A percentile compares a stretch with the other conserved stretches of the same genome.
phyloP scores from a whole-genome alignment of 345 rosid species.

The Syzygium oleosum region DNA sequence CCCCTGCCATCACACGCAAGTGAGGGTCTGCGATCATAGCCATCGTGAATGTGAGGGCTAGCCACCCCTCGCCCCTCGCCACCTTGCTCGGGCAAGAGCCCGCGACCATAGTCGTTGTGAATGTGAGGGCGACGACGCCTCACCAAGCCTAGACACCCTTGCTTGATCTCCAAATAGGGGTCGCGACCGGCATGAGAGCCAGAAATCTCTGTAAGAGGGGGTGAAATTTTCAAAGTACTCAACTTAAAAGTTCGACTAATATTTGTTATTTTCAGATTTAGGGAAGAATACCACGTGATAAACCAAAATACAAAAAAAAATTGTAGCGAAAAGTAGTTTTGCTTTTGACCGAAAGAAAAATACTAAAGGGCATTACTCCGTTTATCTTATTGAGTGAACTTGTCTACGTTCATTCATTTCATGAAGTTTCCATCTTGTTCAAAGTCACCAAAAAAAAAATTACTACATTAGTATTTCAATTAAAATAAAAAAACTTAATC shows the following conservation, averaged over 20 bases:
- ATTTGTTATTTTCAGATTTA: background rate
- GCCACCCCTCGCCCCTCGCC: background rate
- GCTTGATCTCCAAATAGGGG: background rate
- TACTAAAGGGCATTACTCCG: background rate
- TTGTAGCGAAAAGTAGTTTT: background rate
- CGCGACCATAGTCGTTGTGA: background rate
- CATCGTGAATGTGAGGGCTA: background rate
- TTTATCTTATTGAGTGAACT: background rate
- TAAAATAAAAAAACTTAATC: background rate
- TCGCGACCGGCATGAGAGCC: rapidly evolving
- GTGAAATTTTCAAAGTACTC: background rate
- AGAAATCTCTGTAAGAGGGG: background rate
- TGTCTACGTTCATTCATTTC: background rate
- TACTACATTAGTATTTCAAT: background rate
- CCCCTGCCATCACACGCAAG: background rate
- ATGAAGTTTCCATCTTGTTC: background rate
- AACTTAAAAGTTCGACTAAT: background rate
- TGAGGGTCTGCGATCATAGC: background rate
- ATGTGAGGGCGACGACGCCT: background rate
- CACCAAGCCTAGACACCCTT: background rate
- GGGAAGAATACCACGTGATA: background rate
- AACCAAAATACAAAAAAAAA: background rate
- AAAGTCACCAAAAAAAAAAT: background rate
- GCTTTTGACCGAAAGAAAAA: background rate
- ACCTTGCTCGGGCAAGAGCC: background rate